Base-by-base conservation (phyloP, 805 yeast species). In the Ogataea wickerhamii region DNA sequence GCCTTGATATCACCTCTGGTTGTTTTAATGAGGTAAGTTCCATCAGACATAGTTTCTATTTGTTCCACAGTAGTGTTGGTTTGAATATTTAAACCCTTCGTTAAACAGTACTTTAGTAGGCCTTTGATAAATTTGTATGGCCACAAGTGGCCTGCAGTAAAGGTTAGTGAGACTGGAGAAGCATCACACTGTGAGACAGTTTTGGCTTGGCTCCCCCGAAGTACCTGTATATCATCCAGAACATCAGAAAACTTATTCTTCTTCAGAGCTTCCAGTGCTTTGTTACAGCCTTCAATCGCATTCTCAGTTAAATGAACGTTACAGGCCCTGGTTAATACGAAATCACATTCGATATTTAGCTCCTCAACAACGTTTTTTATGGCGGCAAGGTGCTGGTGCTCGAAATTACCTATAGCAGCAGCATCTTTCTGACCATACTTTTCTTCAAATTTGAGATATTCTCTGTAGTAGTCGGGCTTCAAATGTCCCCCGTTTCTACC, bases 401-500 rank as follows among this genome's bases (percentile, higher is more conserved):
- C 74, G 37, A 66, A 69, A 37, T 60, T 58, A n/a, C 51, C 63
- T 7, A 61, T 52, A 30, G 56, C 56, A 5, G 69, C 66, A 12
- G 66, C 70, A 14, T 52, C 43, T 28, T 53, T 32, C 23, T 38
- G 33, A 29, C 62, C 56, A 36, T 52, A 48, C 26, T 40, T 38
- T 7, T 33, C 26, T 17, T 38, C 49, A 32, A 41, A 47, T 18
- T 37, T 33, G 7, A 40, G 40, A 18, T 55, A 50, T n/a, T 29
- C 44, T 25, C 42, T 33, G 38, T 55, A 52, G 34, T 41, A 43
- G 30, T 44, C 50, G 5, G 74, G 72, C 31, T 69, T 67, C 35
- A 71, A 45, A 46, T 71, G 76, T 1, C 76, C 76, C 14, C 76
- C 75, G 38, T 71, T 71, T 38, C 76, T 52, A 13, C 73, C 75